Percentiles rank a stretch among this genome's conserved stretches.
Conservation (phyloP, 2,329 filamentous ascomycete genomes). For the Apiospora saccharicola region DNA sequence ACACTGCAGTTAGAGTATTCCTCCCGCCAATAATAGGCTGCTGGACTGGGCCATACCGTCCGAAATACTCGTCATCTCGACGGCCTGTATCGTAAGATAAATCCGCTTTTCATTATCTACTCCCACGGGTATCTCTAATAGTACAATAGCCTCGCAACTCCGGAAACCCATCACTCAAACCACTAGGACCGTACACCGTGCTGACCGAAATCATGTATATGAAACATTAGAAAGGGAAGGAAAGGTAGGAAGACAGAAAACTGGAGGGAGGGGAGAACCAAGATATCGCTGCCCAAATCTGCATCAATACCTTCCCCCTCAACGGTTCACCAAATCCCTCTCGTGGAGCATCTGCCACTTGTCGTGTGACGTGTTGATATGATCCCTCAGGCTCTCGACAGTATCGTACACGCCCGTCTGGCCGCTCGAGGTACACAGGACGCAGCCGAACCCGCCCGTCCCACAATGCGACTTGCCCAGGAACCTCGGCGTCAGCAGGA, state of each 20-base stretch:
- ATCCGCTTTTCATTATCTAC: too few relatives aligned
- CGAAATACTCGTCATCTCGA: too few relatives aligned
- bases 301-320: neutral
- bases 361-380: conserved; percentile 47
- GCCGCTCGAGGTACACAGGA: conserved; percentile 49
- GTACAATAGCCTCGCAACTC: too few relatives aligned
- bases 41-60: too few relatives aligned
- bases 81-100: too few relatives aligned
- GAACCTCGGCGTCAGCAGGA: conserved; percentile 48
- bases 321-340: conserved; percentile 40
- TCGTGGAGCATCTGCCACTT: conserved; percentile 55
- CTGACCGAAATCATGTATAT: too few relatives aligned
- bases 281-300: neutral
- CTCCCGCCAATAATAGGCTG: too few relatives aligned
- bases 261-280: neutral
- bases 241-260: too few relatives aligned
- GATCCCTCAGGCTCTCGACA: conserved; percentile 41
- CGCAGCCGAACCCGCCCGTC: conserved; percentile 45
- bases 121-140: too few relatives aligned
- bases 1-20: too few relatives aligned
- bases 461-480: conserved; percentile 51
- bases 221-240: too few relatives aligned
- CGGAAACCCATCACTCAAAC: too few relatives aligned
- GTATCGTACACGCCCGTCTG: conserved; percentile 44
- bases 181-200: neutral